A percentile compares a stretch with the other conserved stretches of the same genome.
phyloP scores from a whole-genome alignment of 140 eudicot genomes.

The Anethum foeniculum region DNA sequence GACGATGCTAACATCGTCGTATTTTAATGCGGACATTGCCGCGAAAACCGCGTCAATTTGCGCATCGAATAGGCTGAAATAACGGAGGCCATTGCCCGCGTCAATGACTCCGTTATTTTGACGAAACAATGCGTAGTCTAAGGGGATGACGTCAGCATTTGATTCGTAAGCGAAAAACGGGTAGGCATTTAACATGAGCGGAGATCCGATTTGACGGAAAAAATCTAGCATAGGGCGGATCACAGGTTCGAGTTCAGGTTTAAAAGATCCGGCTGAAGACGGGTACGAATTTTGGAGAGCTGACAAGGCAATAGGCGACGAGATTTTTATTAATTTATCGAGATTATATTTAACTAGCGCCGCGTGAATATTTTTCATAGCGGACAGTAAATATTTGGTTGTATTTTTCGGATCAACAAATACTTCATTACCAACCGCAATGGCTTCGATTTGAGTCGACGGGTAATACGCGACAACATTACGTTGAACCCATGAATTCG shows the following conservation, averaged over 20 bases:
- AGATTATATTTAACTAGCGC: conserved; percentile 49
- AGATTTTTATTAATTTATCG: conserved; percentile 47
- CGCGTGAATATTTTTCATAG: conserved; percentile 58
- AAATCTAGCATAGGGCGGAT: conserved; percentile 64
- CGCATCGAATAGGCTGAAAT: conserved; percentile 73
- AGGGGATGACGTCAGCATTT: conserved; percentile 61
- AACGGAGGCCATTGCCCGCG: conserved; percentile 63
- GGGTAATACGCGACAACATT: conserved; percentile 60
- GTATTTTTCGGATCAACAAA: conserved; percentile 81
- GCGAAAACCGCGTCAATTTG: conserved; percentile 94
- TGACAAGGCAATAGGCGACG: conserved; percentile 71
- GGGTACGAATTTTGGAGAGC: conserved; percentile 81
- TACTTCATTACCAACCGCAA: conserved; percentile 90
- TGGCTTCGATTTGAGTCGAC: conserved; percentile 63
- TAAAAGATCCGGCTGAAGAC: conserved; percentile 70
- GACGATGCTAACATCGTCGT: conserved; percentile 47
- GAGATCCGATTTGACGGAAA: conserved; percentile 55
- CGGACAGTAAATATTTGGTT: conserved; percentile 58
- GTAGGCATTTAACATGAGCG: conserved; percentile 79
- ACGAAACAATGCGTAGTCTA: conserved; percentile 78
- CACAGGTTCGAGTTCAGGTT: conserved; percentile 57
- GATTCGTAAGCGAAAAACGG: conserved; percentile 83
- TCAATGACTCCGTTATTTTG: conserved; percentile 73
- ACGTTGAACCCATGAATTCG: conserved; percentile 47
- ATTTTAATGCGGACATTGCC: conserved; percentile 62